Evolutionary conservation across 2,329 filamentous ascomycete species (phyloP), one percentile per base, ranked within the genome.

Genomic region (Botryotinia narcissicola): DNA sequence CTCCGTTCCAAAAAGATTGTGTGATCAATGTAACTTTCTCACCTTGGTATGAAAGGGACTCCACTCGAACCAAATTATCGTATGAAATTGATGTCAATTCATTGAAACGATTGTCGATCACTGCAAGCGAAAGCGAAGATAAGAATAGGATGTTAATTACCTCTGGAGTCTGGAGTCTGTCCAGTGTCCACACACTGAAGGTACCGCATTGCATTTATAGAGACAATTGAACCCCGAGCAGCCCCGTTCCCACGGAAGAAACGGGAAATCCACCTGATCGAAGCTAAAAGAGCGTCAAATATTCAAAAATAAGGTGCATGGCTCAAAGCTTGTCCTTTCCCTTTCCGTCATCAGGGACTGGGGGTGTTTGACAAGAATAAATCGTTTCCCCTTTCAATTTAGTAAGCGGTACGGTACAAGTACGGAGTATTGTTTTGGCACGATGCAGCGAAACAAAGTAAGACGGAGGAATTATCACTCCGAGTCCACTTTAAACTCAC

Each of bases 401-500:
- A n/a, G 59, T 16, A 16, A 48, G 20, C 46, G 7, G 46, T 25
- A 10, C 20, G 20, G 3, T 42, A 22, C 46, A 48, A 20, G 46
- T 10, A 25, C 32, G 35, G 48, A 51, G 46, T 6, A n/a, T 51
- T 10, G 22, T 51, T 25, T 32, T 9, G 40, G 42, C 9, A 9
- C 37, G 8, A 37, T 37, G 37, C 46, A n/a, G 32, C 46, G n/a
- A 44, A 29, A 68, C 64, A n/a, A 8, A 35, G 29, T 61, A 70
- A 62, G 68, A 61, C 68, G 63, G 68, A 37, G 16, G 1, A 46
- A 61, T 32, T 37, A 61, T 61, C 25, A 22, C 29, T n/a, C 68
- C 68, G 40, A 61, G 32, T 60, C 68, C 54, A 44, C 42, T 46
- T 46, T 46, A 5, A 20, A 46, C 54, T 70, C 68, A 70, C 68